A percentile compares a stretch with the other conserved stretches of the same genome.
Conservation (phyloP, 768 basidiomycete species). For the Galerina sulciceps region DNA sequence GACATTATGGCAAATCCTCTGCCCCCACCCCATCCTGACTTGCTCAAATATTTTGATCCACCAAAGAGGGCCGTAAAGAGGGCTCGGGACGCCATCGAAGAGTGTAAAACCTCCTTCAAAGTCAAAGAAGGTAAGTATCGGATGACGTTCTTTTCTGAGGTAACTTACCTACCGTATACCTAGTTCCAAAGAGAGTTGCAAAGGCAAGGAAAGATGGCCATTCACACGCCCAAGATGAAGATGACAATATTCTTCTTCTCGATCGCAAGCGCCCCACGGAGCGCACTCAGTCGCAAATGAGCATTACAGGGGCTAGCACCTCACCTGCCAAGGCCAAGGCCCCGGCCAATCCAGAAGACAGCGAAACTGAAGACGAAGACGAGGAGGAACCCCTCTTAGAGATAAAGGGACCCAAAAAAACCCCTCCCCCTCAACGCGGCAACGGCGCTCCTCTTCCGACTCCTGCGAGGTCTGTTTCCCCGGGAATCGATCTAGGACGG, state of each 20-base stretch:
- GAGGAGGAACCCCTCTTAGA: constrained; percentile 33
- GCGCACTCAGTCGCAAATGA: constrained; percentile 21
- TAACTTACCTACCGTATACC: neutral
- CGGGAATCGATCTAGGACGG: constrained; percentile 50
- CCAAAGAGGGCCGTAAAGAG: constrained; percentile 71
- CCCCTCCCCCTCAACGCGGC: constrained; percentile 17
- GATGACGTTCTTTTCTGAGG: neutral
- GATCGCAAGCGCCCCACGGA: constrained; percentile 38
- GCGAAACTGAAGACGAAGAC: constrained; percentile 58
- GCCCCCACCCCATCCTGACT: constrained; percentile 84
- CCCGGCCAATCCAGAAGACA: constrained; percentile 37
- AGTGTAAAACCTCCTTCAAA: constrained; percentile 69
- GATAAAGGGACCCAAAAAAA: constrained; percentile 23
- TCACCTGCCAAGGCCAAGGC: constrained; percentile 31
- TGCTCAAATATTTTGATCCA: constrained; percentile 83
- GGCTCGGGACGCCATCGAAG: constrained; percentile 56
- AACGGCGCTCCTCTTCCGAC: constrained; percentile 46
- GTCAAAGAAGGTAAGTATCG: constrained; percentile 69
- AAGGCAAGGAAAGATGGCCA: constrained; percentile 67
- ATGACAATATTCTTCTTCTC: constrained; percentile 60
- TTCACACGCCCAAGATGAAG: constrained; percentile 64
- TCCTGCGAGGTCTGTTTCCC: constrained; percentile 54
- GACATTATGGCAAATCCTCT: constrained; percentile 79
- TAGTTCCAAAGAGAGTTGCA: constrained; percentile 68
- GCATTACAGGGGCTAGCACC: constrained; percentile 12